Conservation (phyloP, 305 asterid species). For the Rubia balearica region DNA sequence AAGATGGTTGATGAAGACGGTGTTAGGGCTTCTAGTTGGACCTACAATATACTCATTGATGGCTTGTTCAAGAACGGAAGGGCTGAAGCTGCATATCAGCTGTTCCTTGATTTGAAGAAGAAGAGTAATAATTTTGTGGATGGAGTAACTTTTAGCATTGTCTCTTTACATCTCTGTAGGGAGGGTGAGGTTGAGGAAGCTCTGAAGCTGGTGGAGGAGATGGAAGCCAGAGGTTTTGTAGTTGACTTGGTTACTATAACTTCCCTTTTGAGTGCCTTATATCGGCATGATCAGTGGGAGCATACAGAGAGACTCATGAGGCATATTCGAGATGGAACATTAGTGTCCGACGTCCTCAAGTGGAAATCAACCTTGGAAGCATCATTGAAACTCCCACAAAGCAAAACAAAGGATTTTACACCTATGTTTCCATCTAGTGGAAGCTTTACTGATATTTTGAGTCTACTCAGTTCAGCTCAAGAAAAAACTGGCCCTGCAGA, state of each 20-base stretch:
- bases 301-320: slow-evolving; percentile 65
- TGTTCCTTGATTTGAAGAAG: slow-evolving; percentile 78
- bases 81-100: slow-evolving; percentile 67
- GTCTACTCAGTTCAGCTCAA: slow-evolving; percentile 23
- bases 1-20: slow-evolving; percentile 79
- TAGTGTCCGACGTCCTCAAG: slow-evolving; percentile 60
- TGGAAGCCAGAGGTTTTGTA: slow-evolving; percentile 77
- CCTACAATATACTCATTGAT: slow-evolving; percentile 88
- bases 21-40: slow-evolving; percentile 75
- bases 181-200: slow-evolving; percentile 66
- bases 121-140: slow-evolving; percentile 72
- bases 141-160: slow-evolving; percentile 71
- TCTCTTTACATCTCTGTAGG: slow-evolving; percentile 53
- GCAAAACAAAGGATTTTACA: slow-evolving; percentile 55
- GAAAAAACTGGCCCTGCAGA: slow-evolving; percentile 18
- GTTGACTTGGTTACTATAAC: slow-evolving; percentile 80
- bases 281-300: slow-evolving; percentile 62
- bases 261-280: slow-evolving; percentile 53
- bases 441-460: slow-evolving; percentile 49
- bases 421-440: slow-evolving; percentile 55
- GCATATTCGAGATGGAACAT: slow-evolving; percentile 57
- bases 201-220: slow-evolving; percentile 74
- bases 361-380: slow-evolving; percentile 87
- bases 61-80: slow-evolving; percentile 81
- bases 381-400: slow-evolving; percentile 49